Conservation (phyloP, 108 stramenopile species). For the Cyclotella atomus region DNA sequence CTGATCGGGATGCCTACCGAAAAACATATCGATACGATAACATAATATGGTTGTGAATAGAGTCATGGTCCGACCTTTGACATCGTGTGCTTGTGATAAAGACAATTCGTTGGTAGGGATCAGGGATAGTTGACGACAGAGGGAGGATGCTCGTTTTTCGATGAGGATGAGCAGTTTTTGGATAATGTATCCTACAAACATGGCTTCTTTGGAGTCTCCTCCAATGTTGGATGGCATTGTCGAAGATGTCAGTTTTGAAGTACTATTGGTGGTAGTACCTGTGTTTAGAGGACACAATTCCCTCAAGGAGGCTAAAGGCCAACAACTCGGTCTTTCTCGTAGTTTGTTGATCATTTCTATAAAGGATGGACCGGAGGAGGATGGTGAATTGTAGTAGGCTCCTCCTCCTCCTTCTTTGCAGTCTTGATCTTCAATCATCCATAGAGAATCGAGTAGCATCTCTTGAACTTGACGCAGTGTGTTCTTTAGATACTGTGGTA, state of each 20-base stretch:
- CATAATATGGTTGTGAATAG: neutral
- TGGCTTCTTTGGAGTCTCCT: neutral
- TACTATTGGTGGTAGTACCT: neutral
- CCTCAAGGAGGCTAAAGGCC: neutral
- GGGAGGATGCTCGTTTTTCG: neutral
- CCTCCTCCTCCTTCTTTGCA: too few species aligned
- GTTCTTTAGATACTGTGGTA: neutral
- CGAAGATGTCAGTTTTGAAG: too few species aligned
- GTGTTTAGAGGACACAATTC: neutral
- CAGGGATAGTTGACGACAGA: neutral
- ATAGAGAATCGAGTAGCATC: neutral
- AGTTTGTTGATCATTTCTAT: conserved; percentile 10
- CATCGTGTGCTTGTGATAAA: neutral
- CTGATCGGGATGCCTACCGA: conserved; percentile 13
- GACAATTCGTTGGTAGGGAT: neutral
- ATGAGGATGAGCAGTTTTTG: conserved; percentile 12
- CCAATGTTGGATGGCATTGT: neutral
- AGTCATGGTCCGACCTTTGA: neutral
- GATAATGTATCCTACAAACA: conserved; percentile 3
- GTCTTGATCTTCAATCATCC: neutral
- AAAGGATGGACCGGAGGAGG: conserved; percentile 2
- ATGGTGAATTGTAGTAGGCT: too few species aligned
- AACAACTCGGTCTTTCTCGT: neutral
- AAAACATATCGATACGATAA: conserved; percentile 15
- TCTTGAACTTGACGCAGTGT: conserved; percentile 2